Conservation (phyloP, 176 grass and related monocot species). For the sorghum (Sorghum bicolor) region Sorghum_bicolor_NCBIv3 NC_012871.2:9530001-9530500, state of each 20-base stretch:
- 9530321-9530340: slow-evolving; percentile 30
- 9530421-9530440: neutral
- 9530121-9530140: slow-evolving; percentile 59
- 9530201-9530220: slow-evolving; percentile 46
- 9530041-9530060: slow-evolving; percentile 25
- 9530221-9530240: slow-evolving; percentile 45
- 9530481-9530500: slow-evolving; percentile 3
- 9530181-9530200: slow-evolving; percentile 18
- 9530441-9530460: neutral
- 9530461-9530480: neutral
- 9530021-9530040: slow-evolving; percentile 15
- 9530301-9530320: slow-evolving; percentile 36
- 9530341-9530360: slow-evolving; percentile 32
- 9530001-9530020: neutral
- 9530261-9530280: slow-evolving; percentile 39
- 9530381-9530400: slow-evolving; percentile 49
- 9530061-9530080: neutral
- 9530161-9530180: slow-evolving; percentile 26
- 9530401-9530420: slow-evolving; percentile 36
- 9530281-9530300: slow-evolving; percentile 37
- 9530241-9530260: slow-evolving; percentile 59
- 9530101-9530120: slow-evolving; percentile 50
- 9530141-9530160: slow-evolving; percentile 34
- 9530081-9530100: slow-evolving; percentile 25
- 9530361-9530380: slow-evolving; percentile 52